Evolutionary conservation across 441 rosid species (phyloP).

Genomic region (Jatropha multifida): DNA sequence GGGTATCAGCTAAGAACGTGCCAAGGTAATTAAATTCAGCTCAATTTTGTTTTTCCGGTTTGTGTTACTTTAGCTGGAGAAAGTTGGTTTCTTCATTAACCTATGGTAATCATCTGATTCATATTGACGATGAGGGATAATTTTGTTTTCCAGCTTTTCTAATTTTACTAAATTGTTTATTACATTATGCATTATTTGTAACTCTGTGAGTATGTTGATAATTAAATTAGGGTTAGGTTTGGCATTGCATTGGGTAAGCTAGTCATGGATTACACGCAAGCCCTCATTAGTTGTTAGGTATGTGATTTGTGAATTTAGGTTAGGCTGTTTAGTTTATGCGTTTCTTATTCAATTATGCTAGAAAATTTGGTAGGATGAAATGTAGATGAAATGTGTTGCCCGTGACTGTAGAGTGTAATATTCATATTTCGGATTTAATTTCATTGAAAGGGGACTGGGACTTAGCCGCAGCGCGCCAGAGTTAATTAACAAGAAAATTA

Average conservation of each 20-base stretch:
- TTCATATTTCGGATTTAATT: not conserved
- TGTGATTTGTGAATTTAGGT: not conserved
- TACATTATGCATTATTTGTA: not conserved
- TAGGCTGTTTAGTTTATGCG: not conserved
- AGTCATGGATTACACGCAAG: not conserved
- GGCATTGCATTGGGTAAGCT: not conserved
- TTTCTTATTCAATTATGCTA: not conserved
- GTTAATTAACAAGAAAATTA: not conserved
- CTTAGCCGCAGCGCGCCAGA: not conserved
- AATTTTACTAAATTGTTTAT: not conserved
- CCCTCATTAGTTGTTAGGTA: not conserved
- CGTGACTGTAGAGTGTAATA: not conserved
- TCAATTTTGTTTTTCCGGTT: not conserved
- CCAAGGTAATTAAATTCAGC: not conserved
- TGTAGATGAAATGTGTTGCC: not conserved
- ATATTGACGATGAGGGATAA: not conserved
- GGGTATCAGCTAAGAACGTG: not conserved
- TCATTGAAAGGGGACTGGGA: not conserved
- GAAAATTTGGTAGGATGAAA: not conserved
- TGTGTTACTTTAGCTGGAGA: not conserved
- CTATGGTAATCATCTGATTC: not conserved
- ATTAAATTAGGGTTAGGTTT: not conserved
- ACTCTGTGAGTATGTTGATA: not conserved
- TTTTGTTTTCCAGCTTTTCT: not conserved
- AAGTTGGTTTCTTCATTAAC: not conserved